Conservation (phyloP, 306 rosid species). For the Vigna unguiculata region DNA sequence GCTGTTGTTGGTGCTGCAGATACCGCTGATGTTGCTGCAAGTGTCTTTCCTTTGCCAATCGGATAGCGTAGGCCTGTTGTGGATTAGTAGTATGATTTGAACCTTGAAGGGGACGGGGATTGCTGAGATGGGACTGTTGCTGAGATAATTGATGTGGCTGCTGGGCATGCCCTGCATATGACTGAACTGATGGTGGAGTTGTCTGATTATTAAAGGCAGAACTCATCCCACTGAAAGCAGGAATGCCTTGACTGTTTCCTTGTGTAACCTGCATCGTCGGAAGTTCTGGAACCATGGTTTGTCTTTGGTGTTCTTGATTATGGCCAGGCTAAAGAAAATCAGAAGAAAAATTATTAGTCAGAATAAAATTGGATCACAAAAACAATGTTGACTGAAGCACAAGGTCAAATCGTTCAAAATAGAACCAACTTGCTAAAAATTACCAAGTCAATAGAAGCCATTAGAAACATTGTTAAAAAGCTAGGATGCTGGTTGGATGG, state of each 20-base stretch:
- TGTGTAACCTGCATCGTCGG: conserved; percentile 75
- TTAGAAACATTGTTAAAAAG: neutral
- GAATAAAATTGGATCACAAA: conserved; percentile 29
- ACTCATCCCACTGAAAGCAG: conserved; percentile 80
- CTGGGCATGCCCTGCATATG: conserved; percentile 80
- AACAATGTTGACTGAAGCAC: neutral
- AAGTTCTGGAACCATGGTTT: conserved; percentile 81
- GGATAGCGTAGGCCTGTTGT: conserved; percentile 75
- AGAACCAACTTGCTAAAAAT: neutral
- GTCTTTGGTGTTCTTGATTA: conserved; percentile 88
- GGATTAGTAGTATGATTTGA: conserved; percentile 69
- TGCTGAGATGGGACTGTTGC: conserved; percentile 75
- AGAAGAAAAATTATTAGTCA: conserved; percentile 30
- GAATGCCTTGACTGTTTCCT: conserved; percentile 76
- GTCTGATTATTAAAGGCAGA: conserved; percentile 86
- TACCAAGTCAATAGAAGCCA: neutral
- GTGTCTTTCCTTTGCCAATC: conserved; percentile 78
- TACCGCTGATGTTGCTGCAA: conserved; percentile 76
- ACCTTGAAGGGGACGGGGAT: conserved; percentile 82
- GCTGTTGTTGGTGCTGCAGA: conserved; percentile 68
- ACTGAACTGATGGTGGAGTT: conserved; percentile 68
- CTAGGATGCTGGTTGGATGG: neutral
- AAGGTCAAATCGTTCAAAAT: neutral
- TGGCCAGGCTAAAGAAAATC: conserved; percentile 74
- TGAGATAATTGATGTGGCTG: conserved; percentile 79